Evolutionary conservation across 2,329 filamentous ascomycete genomes (phyloP).

Genomic region (Amphichorda felina): DNA sequence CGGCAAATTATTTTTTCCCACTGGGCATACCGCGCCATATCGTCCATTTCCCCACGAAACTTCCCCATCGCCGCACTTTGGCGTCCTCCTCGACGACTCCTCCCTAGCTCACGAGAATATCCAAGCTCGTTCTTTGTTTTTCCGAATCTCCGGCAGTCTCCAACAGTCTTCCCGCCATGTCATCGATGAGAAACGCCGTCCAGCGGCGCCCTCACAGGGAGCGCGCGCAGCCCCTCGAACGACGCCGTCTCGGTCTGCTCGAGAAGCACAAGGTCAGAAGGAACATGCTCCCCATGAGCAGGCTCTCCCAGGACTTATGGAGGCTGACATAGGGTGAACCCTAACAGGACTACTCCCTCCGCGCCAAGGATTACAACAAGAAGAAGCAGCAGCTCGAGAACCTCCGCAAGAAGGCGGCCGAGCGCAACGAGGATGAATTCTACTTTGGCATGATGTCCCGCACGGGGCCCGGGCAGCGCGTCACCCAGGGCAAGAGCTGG

Average conservation of each 20-base stretch:
- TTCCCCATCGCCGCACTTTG: no score
- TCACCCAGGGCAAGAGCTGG: constrained; percentile 36
- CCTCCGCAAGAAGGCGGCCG: constrained; percentile 48
- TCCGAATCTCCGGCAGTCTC: not conserved
- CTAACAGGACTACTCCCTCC: constrained; percentile 48
- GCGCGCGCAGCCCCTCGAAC: constrained; percentile 75
- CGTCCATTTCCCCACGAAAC: no score
- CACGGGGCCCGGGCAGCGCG: constrained; percentile 37
- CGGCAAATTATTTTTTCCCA: no score
- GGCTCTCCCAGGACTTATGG: no score
- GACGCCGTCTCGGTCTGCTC: constrained; percentile 77
- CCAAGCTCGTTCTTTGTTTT: no score
- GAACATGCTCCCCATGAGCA: no score
- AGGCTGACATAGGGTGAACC: no score
- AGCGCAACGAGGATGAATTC: constrained; percentile 63
- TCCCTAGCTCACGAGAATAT: no score
- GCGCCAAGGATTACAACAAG: constrained; percentile 53
- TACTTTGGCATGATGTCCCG: constrained; percentile 59
- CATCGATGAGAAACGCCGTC: constrained; percentile 52
- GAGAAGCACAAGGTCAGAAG: constrained; percentile 77
- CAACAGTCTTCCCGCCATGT: constrained; percentile 24
- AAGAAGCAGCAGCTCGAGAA: constrained; percentile 50
- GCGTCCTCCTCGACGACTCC: no score
- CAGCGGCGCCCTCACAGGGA: constrained; percentile 81
- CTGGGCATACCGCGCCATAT: no score